Evolutionary conservation across 2,329 filamentous ascomycete genomes (phyloP).

Genomic region (Trichophyton schoenleinii): DNA sequence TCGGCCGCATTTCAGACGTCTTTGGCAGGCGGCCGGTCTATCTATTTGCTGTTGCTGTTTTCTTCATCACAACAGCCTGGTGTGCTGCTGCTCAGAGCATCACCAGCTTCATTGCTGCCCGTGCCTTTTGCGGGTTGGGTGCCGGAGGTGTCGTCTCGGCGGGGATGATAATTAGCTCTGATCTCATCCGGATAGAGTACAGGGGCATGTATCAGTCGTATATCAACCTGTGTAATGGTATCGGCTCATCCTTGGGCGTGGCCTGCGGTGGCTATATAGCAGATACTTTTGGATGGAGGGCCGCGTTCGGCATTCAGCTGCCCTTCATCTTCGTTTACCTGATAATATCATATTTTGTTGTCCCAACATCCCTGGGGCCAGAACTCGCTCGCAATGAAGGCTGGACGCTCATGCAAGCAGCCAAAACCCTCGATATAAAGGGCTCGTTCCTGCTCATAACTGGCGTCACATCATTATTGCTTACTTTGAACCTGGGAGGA

Average conservation of each 20-base stretch:
- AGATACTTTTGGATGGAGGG: slow-evolving; percentile 31
- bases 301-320: slow-evolving; percentile 38
- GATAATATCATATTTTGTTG: slow-evolving; percentile 21
- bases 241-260: slow-evolving; percentile 28
- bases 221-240: slow-evolving; percentile 28
- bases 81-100: slow-evolving; percentile 59
- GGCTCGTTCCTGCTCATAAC: slow-evolving; percentile 38
- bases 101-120: slow-evolving; percentile 55
- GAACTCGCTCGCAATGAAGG: slow-evolving; percentile 31
- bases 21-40: slow-evolving; percentile 58
- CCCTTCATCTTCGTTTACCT: slow-evolving; percentile 33
- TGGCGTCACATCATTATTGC: slow-evolving; percentile 37
- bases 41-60: slow-evolving; percentile 48
- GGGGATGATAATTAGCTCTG: slow-evolving; percentile 49
- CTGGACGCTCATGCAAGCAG: slow-evolving; percentile 29
- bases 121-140: slow-evolving; percentile 59
- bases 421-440: slow-evolving; percentile 39
- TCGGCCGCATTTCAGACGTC: slow-evolving; percentile 62
- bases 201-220: slow-evolving; percentile 33
- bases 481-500: slow-evolving; percentile 42
- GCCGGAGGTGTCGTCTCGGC: slow-evolving; percentile 58
- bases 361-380: slow-evolving; percentile 35
- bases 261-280: slow-evolving; percentile 30
- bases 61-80: slow-evolving; percentile 54
- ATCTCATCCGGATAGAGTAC: slow-evolving; percentile 61